A percentile compares a stretch with the other conserved stretches of the same genome.
phyloP scores from a whole-genome alignment of 2,329 filamentous ascomycete species.

The Rhynchosporium agropyri region DNA sequence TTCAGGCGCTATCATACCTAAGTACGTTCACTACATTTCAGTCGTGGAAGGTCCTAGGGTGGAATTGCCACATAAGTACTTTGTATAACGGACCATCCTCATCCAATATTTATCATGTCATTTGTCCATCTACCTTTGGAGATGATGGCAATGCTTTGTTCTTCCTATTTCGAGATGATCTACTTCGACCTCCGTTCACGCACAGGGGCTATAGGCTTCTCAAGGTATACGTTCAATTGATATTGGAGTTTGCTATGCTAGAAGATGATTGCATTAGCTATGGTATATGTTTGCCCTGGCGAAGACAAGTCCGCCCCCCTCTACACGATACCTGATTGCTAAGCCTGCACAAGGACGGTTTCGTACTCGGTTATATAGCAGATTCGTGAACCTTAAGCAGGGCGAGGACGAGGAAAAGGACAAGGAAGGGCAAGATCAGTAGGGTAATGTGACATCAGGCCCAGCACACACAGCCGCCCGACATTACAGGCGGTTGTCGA shows the following conservation, averaged over 20 bases:
- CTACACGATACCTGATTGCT: not conserved
- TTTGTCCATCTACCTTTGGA: not conserved
- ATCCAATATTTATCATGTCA: too few relatives aligned
- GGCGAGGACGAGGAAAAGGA: not conserved
- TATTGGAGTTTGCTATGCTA: not conserved
- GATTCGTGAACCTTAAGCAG: constrained; percentile 9
- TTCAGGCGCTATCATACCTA: too few relatives aligned
- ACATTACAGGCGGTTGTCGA: constrained; percentile 3
- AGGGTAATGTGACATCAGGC: not conserved
- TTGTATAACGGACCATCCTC: not conserved
- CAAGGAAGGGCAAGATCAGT: not conserved
- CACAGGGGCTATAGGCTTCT: not conserved
- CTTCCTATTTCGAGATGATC: not conserved
- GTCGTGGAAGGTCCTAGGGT: too few relatives aligned
- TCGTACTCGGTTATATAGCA: constrained; percentile 11
- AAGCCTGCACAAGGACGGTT: not conserved
- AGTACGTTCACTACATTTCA: too few relatives aligned
- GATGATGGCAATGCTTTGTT: not conserved
- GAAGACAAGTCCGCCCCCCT: not conserved
- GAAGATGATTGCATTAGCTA: constrained; percentile 9
- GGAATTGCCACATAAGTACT: too few relatives aligned
- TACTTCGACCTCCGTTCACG: not conserved
- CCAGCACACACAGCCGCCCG: constrained; percentile 8
- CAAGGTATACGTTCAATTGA: not conserved
- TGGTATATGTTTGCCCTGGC: not conserved